phyloP scores from a whole-genome alignment of 345 rosid species.

The Clarkia xantiana region DNA sequence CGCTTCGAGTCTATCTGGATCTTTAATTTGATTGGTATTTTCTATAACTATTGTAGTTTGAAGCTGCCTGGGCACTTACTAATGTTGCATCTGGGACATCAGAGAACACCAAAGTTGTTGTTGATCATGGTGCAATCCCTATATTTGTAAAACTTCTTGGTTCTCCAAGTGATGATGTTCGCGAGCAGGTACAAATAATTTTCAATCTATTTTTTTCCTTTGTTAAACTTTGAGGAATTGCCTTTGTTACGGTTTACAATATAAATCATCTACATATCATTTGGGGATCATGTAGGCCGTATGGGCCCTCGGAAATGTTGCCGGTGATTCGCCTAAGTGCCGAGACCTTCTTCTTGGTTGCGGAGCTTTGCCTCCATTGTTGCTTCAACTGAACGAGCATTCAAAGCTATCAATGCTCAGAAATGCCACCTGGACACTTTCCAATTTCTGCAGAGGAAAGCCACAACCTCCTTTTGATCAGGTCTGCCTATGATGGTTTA shows the following conservation, averaged over 20 bases:
- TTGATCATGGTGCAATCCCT: conserved; percentile 80
- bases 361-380: conserved; percentile 28
- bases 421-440: conserved; percentile 38
- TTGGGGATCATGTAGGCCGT: conserved; percentile 18
- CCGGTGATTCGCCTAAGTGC: conserved; percentile 38
- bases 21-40: background rate
- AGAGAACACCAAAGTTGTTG: conserved; percentile 74
- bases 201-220: background rate
- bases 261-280: too few species aligned
- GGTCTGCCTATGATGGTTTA: conserved; percentile 12
- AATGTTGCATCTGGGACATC: conserved; percentile 86
- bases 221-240: too few species aligned
- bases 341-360: conserved; percentile 31
- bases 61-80: conserved; percentile 84
- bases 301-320: conserved; percentile 42
- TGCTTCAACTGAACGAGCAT: conserved; percentile 29
- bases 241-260: too few species aligned
- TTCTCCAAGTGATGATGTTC: conserved; percentile 56
- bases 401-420: conserved; percentile 39
- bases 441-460: conserved; percentile 37
- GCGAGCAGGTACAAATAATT: conserved; percentile 50
- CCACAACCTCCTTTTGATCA: conserved; percentile 36
- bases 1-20: background rate
- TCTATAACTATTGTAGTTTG: conserved; percentile 37
- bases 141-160: conserved; percentile 60